Conservation (phyloP, 2,329 filamentous ascomycete genomes). For the Aspergillus awamori region DNA sequence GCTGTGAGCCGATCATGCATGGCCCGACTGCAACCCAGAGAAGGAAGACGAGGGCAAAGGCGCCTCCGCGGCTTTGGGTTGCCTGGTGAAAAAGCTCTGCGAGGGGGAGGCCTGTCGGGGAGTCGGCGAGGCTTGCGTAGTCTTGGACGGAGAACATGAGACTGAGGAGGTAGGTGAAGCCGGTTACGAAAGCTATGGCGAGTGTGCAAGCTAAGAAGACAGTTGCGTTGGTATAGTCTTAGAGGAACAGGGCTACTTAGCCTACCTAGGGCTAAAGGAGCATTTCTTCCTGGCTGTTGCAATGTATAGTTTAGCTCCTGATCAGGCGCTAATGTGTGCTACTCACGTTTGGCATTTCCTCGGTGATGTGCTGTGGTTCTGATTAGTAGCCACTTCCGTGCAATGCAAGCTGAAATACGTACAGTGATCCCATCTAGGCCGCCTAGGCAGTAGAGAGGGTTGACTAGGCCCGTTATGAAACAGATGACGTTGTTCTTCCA, state of each 20-base stretch:
- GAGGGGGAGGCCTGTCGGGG: constrained; percentile 58
- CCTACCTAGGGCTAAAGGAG: constrained; percentile 35
- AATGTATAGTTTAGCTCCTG: neutral
- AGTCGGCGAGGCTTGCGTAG: constrained; percentile 46
- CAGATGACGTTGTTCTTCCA: constrained; percentile 55
- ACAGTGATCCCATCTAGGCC: constrained; percentile 52
- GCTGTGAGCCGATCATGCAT: constrained; percentile 38
- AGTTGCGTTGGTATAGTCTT: neutral
- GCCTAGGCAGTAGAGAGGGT: constrained; percentile 52
- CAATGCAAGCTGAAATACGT: neutral
- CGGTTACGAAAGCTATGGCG: constrained; percentile 54
- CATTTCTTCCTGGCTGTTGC: constrained; percentile 34
- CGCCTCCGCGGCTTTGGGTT: constrained; percentile 54
- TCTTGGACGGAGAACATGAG: constrained; percentile 58
- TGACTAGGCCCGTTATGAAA: constrained; percentile 56
- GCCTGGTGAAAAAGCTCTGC: constrained; percentile 66
- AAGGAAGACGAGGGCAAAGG: constrained; percentile 54
- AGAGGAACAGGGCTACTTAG: neutral
- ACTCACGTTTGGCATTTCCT: constrained; percentile 56
- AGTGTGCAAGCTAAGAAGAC: constrained; percentile 47
- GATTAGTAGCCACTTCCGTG: neutral
- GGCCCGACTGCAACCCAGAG: constrained; percentile 38
- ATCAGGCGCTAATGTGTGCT: neutral
- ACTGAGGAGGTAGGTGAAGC: constrained; percentile 53
- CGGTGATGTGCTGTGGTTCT: constrained; percentile 49